These are phyloP conservation scores for Aspergillus mulundensis DNA, from an alignment of 495 filamentous ascomycete genomes.

Conservation along the genomic window DNA sequence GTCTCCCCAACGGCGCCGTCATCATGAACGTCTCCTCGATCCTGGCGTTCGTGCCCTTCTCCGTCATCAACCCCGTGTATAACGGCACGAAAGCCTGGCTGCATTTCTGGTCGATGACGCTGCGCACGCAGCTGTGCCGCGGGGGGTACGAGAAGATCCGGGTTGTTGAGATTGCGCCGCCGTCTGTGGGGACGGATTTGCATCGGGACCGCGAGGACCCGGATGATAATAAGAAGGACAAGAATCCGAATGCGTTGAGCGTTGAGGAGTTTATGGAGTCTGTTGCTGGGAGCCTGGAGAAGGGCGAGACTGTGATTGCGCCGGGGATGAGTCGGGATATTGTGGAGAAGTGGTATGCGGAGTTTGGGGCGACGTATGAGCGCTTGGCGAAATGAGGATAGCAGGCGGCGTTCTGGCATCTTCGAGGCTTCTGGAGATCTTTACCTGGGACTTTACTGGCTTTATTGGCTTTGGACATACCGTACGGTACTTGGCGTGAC, in stretches of 20 bases:
- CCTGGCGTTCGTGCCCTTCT: conserved; percentile 40
- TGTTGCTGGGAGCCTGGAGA: no score
- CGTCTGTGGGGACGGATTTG: conserved; percentile 44
- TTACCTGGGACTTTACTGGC: no score
- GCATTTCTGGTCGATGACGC: conserved; percentile 45
- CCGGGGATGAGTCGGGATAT: no score
- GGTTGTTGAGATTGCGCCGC: conserved; percentile 46
- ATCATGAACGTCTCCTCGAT: conserved; percentile 47
- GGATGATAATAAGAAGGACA: conserved; percentile 50
- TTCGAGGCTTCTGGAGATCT: no score
- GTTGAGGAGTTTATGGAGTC: conserved; percentile 42
- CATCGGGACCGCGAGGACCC: conserved; percentile 47
- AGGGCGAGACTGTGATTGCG: no score
- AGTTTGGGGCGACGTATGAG: no score
- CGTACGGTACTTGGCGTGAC: no score
- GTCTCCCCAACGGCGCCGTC: conserved; percentile 3
- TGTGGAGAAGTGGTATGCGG: no score
- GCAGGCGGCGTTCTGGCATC: no score
- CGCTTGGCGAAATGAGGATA: no score
- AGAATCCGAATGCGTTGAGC: conserved; percentile 35
- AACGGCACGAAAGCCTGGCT: conserved; percentile 47
- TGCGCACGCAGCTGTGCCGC: conserved; percentile 37
- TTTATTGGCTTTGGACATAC: no score
- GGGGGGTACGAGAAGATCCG: conserved; percentile 23
- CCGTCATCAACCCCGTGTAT: conserved; percentile 45